Evolutionary conservation across 257 asterid species (phyloP).

Genomic region (Linaria vulgaris): DNA sequence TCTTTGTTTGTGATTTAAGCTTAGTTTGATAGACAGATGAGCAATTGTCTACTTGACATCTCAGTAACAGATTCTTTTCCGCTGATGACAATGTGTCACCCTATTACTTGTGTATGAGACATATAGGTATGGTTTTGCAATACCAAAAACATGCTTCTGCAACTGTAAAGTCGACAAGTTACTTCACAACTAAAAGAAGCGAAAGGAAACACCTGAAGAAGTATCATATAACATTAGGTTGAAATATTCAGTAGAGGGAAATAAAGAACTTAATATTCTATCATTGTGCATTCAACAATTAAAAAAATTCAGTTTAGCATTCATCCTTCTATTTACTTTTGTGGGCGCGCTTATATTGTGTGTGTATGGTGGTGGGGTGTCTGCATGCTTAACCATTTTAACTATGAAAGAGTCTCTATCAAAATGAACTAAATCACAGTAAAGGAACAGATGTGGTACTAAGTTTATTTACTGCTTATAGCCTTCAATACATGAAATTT

Average conservation of each 20-base stretch:
- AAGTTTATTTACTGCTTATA: conserved; percentile 7
- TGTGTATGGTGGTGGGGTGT: not conserved
- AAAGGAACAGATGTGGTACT: not conserved
- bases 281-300: no score
- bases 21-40: not conserved
- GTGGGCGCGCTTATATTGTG: not conserved
- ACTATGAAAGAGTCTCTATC: not conserved
- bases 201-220: no score
- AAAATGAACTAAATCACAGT: not conserved
- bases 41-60: not conserved
- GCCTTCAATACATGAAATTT: conserved; percentile 18
- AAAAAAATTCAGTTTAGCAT: no score
- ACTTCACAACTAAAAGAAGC: not conserved
- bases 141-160: not conserved
- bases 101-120: not conserved
- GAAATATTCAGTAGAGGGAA: not conserved
- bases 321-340: not conserved
- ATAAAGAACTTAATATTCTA: no score
- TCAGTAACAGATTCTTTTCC: not conserved
- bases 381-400: not conserved
- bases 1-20: not conserved
- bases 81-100: not conserved
- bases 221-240: not conserved
- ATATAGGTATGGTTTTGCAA: not conserved
- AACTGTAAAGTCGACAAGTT: not conserved